Conservation (phyloP, 2,329 filamentous ascomycete genomes). For the Nothopassalora personata region DNA sequence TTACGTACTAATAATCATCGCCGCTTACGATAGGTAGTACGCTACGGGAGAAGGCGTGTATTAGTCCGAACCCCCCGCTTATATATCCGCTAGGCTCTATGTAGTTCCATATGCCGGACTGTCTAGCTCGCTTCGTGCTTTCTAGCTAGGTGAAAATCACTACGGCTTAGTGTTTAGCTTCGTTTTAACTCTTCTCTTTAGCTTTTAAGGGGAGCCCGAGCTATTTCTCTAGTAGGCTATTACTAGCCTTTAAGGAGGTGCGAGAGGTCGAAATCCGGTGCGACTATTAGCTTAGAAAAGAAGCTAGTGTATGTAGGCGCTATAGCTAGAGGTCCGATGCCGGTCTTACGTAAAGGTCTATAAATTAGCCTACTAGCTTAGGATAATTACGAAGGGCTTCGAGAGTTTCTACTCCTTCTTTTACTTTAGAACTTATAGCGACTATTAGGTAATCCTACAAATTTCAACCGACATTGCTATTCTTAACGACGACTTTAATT, state of each 20-base stretch:
- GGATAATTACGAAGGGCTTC: neutral
- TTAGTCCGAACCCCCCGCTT: neutral
- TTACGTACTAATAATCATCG: neutral
- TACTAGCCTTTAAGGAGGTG: neutral
- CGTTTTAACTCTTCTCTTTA: neutral
- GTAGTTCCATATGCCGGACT: neutral
- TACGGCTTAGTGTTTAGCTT: neutral
- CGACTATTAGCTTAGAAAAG: neutral
- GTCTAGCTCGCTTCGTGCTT: neutral
- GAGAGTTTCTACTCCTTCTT: neutral
- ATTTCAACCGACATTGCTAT: constrained; percentile 43
- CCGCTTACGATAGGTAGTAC: neutral
- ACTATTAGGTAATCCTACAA: constrained; percentile 42
- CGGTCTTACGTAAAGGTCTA: neutral
- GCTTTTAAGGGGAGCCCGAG: neutral
- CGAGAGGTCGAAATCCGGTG: neutral
- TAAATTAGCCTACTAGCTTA: neutral
- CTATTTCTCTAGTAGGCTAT: neutral
- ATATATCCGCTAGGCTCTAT: neutral
- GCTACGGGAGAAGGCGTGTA: constrained; percentile 1
- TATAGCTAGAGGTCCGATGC: neutral
- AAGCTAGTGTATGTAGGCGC: neutral
- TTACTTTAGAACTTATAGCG: neutral
- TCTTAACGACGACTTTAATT: constrained; percentile 36
- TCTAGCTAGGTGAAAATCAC: neutral